Conservation (phyloP, 768 basidiomycete species). For the Leccinum boreale region DNA sequence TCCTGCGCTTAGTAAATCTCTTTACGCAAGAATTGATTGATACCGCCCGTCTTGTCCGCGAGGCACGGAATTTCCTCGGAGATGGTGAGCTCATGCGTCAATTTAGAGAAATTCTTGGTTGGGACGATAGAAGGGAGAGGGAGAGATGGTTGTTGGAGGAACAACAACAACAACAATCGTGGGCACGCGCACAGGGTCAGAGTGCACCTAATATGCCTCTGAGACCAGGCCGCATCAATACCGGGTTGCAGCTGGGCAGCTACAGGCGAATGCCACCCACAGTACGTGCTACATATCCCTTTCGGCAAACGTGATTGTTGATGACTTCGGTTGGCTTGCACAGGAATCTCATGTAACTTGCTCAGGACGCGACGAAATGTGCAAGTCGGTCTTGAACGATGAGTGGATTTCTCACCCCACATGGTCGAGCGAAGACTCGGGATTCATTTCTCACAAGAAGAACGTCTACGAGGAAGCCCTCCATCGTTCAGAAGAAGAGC, state of each 20-base stretch:
- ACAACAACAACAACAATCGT: constrained; percentile 42
- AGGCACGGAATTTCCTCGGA: constrained; percentile 71
- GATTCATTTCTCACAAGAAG: constrained; percentile 87
- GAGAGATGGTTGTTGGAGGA: constrained; percentile 50
- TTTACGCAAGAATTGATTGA: constrained; percentile 96
- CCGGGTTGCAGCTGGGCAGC: constrained; percentile 77
- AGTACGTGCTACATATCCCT: constrained; percentile 45
- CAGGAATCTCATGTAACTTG: constrained; percentile 88
- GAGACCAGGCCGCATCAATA: constrained; percentile 60
- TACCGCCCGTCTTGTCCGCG: constrained; percentile 74
- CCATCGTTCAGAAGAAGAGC: constrained; percentile 94
- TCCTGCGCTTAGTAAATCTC: constrained; percentile 90
- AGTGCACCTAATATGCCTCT: constrained; percentile 32
- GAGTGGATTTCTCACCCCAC: constrained; percentile 98
- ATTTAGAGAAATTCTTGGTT: constrained; percentile 84
- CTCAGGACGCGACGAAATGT: constrained; percentile 96
- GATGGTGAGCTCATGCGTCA: constrained; percentile 77
- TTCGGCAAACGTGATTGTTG: background rate
- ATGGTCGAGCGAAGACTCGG: constrained; percentile 91
- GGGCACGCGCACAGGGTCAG: constrained; percentile 49
- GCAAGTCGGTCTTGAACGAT: constrained; percentile 93
- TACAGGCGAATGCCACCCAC: constrained; percentile 80
- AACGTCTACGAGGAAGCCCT: constrained; percentile 96
- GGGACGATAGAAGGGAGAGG: constrained; percentile 71
- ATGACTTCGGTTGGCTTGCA: background rate